Evolutionary conservation across 164 flowering plant species (phyloP), one percentile per base, ranked within the genome.

Genomic region (Cinnamomum chago): DNA sequence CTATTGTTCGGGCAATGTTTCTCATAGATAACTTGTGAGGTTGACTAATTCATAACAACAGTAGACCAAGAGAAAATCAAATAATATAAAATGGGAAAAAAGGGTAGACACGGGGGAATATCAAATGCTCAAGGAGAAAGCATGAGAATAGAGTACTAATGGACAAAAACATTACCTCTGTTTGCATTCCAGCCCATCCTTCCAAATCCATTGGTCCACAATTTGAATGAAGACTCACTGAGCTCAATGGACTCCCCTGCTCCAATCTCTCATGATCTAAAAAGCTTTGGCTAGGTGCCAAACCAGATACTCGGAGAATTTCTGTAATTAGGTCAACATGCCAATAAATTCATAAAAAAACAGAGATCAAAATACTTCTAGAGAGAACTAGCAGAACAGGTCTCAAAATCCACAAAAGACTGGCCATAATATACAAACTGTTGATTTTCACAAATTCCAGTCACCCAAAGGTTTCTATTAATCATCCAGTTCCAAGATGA

Each of bases 181-280:
- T 72, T 73, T 85, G 90, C 86, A 87, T 85, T 15, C 79, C 73
- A 68, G 86, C 68, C 92, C 92, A 88, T 70, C 87, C 87, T 77
- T 84, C 90, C 73, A 88, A 68, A 79, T 90, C 92, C 86, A 87
- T 85, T 23, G 80, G 86, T 70, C 90, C 84, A 68, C 91, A 90
- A 86, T 86, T 88, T 18, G 85, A 78, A 1, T 79, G 90, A 73
- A 80, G 93, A 75, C 79, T 79, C 15, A 83, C 73, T 64, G 89
- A 78, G 74, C 92, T 81, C 72, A 81, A 80, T 71, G 90, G 90
- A 79, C 88, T 86, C 65, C 83, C 96, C 73, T 85, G 88, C 51
- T 87, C 89, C 79, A 78, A 67, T 78, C 88, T 86, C 72, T 92
- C 97, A 74, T 81, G 87, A 81, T 88, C 97, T 50, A 83, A 68